phyloP scores from a whole-genome alignment of 2,329 filamentous ascomycete species.

The Xylogone sp. region DNA sequence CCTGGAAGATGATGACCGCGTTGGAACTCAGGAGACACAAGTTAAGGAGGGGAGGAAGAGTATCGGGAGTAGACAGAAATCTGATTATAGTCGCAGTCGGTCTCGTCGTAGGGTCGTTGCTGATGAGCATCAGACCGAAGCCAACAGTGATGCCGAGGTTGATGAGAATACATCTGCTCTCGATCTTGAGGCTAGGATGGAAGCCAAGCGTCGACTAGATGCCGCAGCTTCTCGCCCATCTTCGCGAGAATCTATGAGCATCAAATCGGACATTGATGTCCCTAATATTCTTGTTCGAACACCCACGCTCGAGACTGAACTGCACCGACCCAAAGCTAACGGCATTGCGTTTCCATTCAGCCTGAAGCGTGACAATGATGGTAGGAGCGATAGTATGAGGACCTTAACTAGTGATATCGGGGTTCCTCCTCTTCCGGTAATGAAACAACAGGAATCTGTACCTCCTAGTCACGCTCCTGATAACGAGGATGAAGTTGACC shows the following conservation, averaged over 20 bases:
- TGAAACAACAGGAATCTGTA: constrained; percentile 1
- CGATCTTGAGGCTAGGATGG: constrained; percentile 37
- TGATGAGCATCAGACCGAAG: constrained; percentile 47
- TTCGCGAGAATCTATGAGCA: constrained; percentile 14
- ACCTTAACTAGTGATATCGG: constrained; percentile 47
- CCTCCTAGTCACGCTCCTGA: neutral
- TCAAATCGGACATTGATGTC: neutral
- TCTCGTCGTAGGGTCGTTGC: constrained; percentile 44
- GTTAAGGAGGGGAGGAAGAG: constrained; percentile 10
- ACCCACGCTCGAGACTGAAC: constrained; percentile 35
- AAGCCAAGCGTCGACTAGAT: constrained; percentile 34
- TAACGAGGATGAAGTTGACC: neutral
- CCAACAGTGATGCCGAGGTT: constrained; percentile 13
- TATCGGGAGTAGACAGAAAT: constrained; percentile 8
- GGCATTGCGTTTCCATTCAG: constrained; percentile 73
- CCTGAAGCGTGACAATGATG: constrained; percentile 48
- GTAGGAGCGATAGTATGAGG: constrained; percentile 61
- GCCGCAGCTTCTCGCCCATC: constrained; percentile 8
- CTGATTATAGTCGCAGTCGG: constrained; percentile 29
- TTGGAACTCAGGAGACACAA: constrained; percentile 16
- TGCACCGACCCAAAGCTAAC: constrained; percentile 62
- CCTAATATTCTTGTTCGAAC: constrained; percentile 15
- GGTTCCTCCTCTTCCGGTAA: constrained; percentile 11
- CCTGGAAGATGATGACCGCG: constrained; percentile 40
- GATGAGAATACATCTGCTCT: constrained; percentile 40